A percentile compares a stretch with the other conserved stretches of the same genome.
phyloP scores from a whole-genome alignment of 129 eudicot genomes.

The Flaveria linearis region DNA sequence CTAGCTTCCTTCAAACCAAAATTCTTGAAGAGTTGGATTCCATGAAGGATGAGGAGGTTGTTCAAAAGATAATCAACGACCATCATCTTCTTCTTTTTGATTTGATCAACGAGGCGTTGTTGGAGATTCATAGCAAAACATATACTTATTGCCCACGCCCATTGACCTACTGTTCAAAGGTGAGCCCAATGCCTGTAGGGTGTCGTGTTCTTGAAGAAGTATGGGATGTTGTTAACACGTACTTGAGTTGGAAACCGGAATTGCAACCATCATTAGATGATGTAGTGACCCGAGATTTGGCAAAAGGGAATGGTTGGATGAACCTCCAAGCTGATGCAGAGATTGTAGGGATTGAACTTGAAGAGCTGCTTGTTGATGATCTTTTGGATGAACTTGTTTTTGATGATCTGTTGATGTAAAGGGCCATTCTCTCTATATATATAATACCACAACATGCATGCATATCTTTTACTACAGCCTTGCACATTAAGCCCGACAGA shows the following conservation, averaged over 20 bases:
- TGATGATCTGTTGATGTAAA: constrained; percentile 48
- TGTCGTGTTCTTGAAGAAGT: constrained; percentile 71
- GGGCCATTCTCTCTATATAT: constrained; percentile 9
- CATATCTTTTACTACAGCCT: too few relatives aligned
- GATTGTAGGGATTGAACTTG: constrained; percentile 76
- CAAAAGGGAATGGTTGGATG: constrained; percentile 76
- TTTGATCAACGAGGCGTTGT: constrained; percentile 63
- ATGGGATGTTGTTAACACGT: constrained; percentile 59
- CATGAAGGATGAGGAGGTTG: constrained; percentile 47
- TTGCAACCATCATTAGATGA: constrained; percentile 56
- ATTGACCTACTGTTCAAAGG: constrained; percentile 45
- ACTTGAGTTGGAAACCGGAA: constrained; percentile 52
- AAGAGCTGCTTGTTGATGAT: constrained; percentile 68
- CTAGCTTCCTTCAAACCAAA: constrained; percentile 35
- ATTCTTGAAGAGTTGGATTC: constrained; percentile 35
- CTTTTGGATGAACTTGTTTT: constrained; percentile 63
- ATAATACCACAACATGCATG: not conserved
- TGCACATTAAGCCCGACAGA: too few relatives aligned
- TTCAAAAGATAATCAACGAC: constrained; percentile 30
- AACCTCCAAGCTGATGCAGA: constrained; percentile 83
- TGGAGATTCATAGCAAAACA: constrained; percentile 60
- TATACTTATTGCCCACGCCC: constrained; percentile 57
- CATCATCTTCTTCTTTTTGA: constrained; percentile 72
- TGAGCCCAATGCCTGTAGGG: constrained; percentile 71
- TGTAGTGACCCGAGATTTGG: constrained; percentile 60